Base-by-base conservation (phyloP, 306 rosid species). In the Pyrus pyrifolia region DNA sequence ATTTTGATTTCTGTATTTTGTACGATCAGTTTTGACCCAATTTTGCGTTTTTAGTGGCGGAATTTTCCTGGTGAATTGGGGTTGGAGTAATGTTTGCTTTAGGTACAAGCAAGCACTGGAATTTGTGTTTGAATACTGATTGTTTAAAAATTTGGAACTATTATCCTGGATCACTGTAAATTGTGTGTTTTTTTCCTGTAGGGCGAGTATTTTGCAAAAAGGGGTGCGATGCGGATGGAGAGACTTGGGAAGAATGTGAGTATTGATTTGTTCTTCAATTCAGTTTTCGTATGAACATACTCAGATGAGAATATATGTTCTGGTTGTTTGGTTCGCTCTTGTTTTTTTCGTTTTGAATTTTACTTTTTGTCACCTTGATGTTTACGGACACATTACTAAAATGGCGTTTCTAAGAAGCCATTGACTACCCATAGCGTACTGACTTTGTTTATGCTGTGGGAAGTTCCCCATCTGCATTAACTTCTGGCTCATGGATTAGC, bases 141-240 rank as follows among this genome's bases (percentile, higher is more conserved):
- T n/a, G 0, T 57, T 38, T 67, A 18, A 4, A 2, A 17, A 63
- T 4, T 23, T 31, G 17, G 6, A 18, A 15, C 9, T 61, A 33
- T 30, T 4, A 17, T 51, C 2, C n/a, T 42, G 25, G 25, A 8
- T 79, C 17, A 61, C 21, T 49, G 14, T 67, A 46, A 68, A 35
- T 71, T 29, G 29, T 46, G 45, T 85, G 75, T 84, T 71, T 70
- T 70, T 78, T 78, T 70, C 11, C 78, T 83, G 76, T 61, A 94
- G 97, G 98, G 98, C 74, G 97, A 68, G 93, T 94, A 4, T 94
- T 92, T 87, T 94, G 98, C 96, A 94, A 94, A 73, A 94, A 94
- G 80, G 98, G 98, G 3, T 94, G 97, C 80, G 81, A 77, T 21
- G 31, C 96, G 0, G 96, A 94, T 9, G 93, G 82, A 59, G 96